Base-by-base conservation (phyloP, 768 basidiomycete genomes). In the Lentinula detonsa region DNA sequence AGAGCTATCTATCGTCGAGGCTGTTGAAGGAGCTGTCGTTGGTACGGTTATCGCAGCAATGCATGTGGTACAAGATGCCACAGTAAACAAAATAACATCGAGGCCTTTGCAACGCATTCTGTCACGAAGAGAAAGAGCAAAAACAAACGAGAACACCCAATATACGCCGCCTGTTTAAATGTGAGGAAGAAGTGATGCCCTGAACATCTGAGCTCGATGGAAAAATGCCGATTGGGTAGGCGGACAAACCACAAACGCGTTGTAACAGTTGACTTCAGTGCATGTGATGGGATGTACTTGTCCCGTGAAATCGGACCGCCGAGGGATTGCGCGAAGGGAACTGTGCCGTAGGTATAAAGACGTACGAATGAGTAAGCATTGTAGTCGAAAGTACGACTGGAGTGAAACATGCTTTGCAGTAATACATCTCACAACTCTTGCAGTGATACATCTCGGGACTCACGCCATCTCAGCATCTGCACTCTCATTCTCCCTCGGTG, bases 381-480 rank as follows among this genome's bases (percentile, higher is more conserved):
- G 28, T 28, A 28, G 28, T 28, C 28, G 28, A 28, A 3, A 28
- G 28, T 28, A 28, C 28, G 28, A 28, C 28, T 28, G 28, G 28
- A 28, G 3, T 28, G 3, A 28, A 28, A 28, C 28, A 28, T 28
- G 28, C 28, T 4, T 3, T 3, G 28, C 28, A 28, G 28, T 28
- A 28, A 28, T 28, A 28, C 28, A 28, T 28, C 3, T 28, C 28
- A 28, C 28, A 28, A 28, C 28, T 28, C 28, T 28, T 28, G 28
- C 28, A 28, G 28, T 53, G 52, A 34, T 16, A 53, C 52, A 18
- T 11, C n/a, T 55, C 8, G 33, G 21, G 1, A 8, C 16, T 60
- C 50, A 60, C 23, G 76, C 74, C 88, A 89, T 90, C 54, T 78
- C 76, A 45, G 87, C 75, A 69, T 92, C 91, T 59, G 83, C 84